Percentiles rank a stretch among this genome's conserved stretches.
Evolutionary conservation across 306 rosid species (phyloP).

Genomic region (Oemleria cerasiformis): DNA sequence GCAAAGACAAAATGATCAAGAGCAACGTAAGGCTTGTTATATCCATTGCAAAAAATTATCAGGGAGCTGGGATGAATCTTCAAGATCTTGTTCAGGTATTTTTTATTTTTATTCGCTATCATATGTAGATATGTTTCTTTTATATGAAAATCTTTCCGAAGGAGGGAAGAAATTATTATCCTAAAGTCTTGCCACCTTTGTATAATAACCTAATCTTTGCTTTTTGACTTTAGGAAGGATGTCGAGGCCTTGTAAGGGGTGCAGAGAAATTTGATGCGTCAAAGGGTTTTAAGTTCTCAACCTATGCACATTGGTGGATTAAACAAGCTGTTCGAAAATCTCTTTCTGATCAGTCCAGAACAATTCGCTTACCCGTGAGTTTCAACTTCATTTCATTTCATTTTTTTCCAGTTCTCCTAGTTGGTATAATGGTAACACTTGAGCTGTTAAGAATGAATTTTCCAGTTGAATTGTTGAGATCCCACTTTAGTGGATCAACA

Average conservation of each 20-base stretch:
- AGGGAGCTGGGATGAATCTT: slow-evolving; percentile 89
- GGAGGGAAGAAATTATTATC: not conserved
- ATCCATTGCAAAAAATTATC: slow-evolving; percentile 91
- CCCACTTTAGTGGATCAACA: not conserved
- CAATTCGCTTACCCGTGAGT: slow-evolving; percentile 93
- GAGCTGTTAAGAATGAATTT: not conserved
- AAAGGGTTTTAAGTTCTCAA: slow-evolving; percentile 96
- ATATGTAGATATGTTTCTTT: not conserved
- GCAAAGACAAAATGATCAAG: slow-evolving; percentile 95
- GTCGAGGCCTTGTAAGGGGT: slow-evolving; percentile 92
- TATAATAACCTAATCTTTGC: slow-evolving; percentile 6
- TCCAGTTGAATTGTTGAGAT: not conserved
- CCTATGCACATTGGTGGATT: slow-evolving; percentile 99
- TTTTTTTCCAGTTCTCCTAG: slow-evolving; percentile 2
- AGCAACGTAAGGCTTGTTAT: slow-evolving; percentile 93
- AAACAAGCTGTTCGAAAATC: slow-evolving; percentile 88
- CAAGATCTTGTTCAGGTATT: slow-evolving; percentile 97
- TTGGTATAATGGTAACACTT: not conserved
- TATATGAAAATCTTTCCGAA: not conserved
- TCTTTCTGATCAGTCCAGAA: slow-evolving; percentile 84
- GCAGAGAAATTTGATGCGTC: slow-evolving; percentile 93
- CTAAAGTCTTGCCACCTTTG: slow-evolving; percentile 14
- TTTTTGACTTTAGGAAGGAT: slow-evolving; percentile 71
- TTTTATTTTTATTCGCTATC: not conserved
- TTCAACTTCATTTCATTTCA: slow-evolving; percentile 9